Base-by-base conservation (phyloP, 352 stramenopile species). In the Thalassiosira delicatula region DNA sequence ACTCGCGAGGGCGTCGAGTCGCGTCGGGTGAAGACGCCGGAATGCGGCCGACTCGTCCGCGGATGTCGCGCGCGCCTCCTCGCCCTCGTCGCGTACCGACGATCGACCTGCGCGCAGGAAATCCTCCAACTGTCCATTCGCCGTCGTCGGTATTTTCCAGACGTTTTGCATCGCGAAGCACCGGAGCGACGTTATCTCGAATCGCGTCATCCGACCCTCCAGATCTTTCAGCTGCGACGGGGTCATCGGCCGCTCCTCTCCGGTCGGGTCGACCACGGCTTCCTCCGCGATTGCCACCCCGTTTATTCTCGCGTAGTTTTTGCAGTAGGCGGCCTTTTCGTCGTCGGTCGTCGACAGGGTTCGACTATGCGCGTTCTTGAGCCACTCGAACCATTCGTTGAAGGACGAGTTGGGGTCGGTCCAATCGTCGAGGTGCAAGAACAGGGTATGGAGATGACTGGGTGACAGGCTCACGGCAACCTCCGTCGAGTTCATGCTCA, bases 341-440 rank as follows among this genome's bases (percentile, higher is more conserved):
- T 63, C 27, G n/a, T 77, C 56, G 19, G 12, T 78, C 17, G 77
- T 9, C 17, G 14, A 14, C 11, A 42, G 17, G 12, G 37, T 42
- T 14, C 66, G 14, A 3, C 25, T 61, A 57, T 77, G 37, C 4
- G 12, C 67, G 12, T 42, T 11, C 37, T 30, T 29, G n/a, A 87
- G 33, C 73, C 69, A 87, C 8, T 17, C 32, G 2, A 65, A 49
- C 81, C 81, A 87, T 59, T 87, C 75, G 1, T 73, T 68, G 40
- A 60, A 78, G 19, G 75, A 25, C 44, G 62, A 81, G 14, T 73
- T 61, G 23, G 65, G 9, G 25, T 87, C 81, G 0, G 60, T 73
- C 40, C 60, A 87, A 40, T 85, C 76, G 25, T 87, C 81, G 4
- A 87, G 33, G 53, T 87, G 81, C 30, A 82, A 51, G 9, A 87